Percentiles rank a stretch among this genome's conserved stretches.
phyloP scores from a whole-genome alignment of 176 grass and related monocot species.

The Chrysopogon serrulatus region DNA sequence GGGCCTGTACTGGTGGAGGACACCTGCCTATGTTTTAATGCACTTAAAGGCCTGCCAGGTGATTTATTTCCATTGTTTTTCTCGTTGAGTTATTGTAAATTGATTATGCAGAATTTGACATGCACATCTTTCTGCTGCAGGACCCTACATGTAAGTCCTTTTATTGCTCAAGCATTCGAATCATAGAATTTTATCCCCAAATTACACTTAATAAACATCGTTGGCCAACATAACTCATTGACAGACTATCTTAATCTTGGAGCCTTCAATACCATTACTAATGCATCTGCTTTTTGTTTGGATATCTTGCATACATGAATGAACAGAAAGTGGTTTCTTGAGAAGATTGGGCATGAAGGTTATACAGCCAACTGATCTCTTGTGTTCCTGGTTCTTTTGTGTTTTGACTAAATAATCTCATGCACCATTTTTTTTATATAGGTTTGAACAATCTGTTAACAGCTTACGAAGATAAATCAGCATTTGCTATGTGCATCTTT shows the following conservation, averaged over 20 bases:
- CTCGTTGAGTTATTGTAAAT: constrained; percentile 6
- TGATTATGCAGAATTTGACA: constrained; percentile 24
- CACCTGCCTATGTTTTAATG: constrained; percentile 97
- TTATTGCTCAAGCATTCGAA: neutral
- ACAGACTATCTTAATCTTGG: neutral
- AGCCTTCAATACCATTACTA: constrained; percentile 10
- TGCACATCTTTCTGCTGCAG: constrained; percentile 42
- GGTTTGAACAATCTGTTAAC: constrained; percentile 90
- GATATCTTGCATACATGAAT: constrained; percentile 31
- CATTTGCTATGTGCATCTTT: constrained; percentile 96
- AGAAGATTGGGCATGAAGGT: constrained; percentile 96
- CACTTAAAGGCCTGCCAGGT: constrained; percentile 94
- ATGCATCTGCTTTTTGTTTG: constrained; percentile 29
- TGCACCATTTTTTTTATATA: constrained; percentile 27
- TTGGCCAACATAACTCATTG: constrained; percentile 1
- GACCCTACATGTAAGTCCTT: constrained; percentile 93
- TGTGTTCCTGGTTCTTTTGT: neutral
- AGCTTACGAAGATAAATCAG: constrained; percentile 98
- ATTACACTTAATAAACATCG: constrained; percentile 6
- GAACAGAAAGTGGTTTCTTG: constrained; percentile 91
- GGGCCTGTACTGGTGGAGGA: constrained; percentile 95
- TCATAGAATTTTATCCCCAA: neutral
- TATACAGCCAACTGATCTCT: constrained; percentile 9
- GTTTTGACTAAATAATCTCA: constrained; percentile 1
- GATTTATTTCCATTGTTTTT: constrained; percentile 22